phyloP scores from a whole-genome alignment of 2,329 filamentous ascomycete genomes.

The Penicillium sp. region DNA sequence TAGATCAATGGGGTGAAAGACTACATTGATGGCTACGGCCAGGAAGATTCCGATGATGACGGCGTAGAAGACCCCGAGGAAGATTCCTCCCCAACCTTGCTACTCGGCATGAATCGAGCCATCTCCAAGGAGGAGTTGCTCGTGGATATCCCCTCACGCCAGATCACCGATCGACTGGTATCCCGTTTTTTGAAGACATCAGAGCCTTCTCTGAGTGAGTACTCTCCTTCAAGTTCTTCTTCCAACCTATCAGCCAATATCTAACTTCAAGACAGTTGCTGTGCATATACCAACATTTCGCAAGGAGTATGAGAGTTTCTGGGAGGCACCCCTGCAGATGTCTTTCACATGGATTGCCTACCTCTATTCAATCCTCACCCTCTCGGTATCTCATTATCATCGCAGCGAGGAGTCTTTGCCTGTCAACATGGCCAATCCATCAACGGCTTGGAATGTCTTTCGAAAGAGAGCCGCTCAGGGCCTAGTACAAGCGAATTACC shows the following conservation, averaged over 20 bases:
- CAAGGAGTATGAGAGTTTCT: constrained; percentile 40
- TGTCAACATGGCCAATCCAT: constrained; percentile 16
- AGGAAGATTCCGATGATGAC: constrained; percentile 30
- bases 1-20: constrained; percentile 42
- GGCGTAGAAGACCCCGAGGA: constrained; percentile 19
- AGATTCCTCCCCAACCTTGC: constrained; percentile 30
- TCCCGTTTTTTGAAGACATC: constrained; percentile 38
- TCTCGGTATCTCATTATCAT: constrained; percentile 32
- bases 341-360: constrained; percentile 38
- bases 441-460: constrained; percentile 46
- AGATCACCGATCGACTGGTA: constrained; percentile 38
- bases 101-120: constrained; percentile 32
- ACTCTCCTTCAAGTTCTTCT: neutral
- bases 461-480: constrained; percentile 51
- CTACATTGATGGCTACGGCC: constrained; percentile 28
- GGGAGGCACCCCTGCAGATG: constrained; percentile 29
- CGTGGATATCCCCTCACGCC: constrained; percentile 34
- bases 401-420: constrained; percentile 31
- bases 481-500: constrained; percentile 39
- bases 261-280: constrained; percentile 21
- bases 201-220: constrained; percentile 37
- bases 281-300: constrained; percentile 39
- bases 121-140: constrained; percentile 38
- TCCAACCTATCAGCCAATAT: neutral
- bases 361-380: constrained; percentile 33